These are phyloP conservation scores for Fusarium abutilonis DNA, from an alignment of 2,329 filamentous ascomycete genomes.

Conservation along the genomic window DNA sequence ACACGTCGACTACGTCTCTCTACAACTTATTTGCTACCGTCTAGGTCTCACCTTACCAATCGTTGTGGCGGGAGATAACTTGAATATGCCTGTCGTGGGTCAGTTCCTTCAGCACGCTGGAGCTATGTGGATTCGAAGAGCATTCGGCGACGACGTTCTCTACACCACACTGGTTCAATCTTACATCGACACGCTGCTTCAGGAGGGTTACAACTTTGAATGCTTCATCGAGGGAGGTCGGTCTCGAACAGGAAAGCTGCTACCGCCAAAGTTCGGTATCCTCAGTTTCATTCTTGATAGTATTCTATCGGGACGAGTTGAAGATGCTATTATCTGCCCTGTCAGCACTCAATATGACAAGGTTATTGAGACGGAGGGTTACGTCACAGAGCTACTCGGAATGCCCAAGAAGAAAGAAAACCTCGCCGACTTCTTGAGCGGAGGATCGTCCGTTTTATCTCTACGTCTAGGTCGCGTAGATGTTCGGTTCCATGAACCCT, in stretches of 20 bases:
- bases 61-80: conserved; percentile 93
- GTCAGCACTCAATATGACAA: conserved; percentile 99
- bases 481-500: conserved; percentile 94
- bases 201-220: conserved; percentile 92
- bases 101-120: conserved; percentile 94
- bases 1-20: conserved; percentile 94
- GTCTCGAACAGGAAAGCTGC: conserved; percentile 90
- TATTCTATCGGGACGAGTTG: conserved; percentile 83
- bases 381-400: conserved; percentile 92
- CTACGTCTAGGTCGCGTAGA: conserved; percentile 91
- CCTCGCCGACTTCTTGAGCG: conserved; percentile 85
- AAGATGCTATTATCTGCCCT: conserved; percentile 92
- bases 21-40: conserved; percentile 95
- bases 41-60: conserved; percentile 88
- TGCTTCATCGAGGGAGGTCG: conserved; percentile 97
- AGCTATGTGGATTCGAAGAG: conserved; percentile 94
- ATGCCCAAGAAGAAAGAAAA: conserved; percentile 97
- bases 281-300: conserved; percentile 91
- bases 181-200: conserved; percentile 92
- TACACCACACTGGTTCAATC: conserved; percentile 94
- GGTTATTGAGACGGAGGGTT: conserved; percentile 96
- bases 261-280: conserved; percentile 96
- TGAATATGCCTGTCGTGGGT: conserved; percentile 93
- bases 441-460: conserved; percentile 85
- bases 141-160: conserved; percentile 90